Base-by-base conservation (phyloP, 805 yeast species). In the Spathaspora arborariae region DNA sequence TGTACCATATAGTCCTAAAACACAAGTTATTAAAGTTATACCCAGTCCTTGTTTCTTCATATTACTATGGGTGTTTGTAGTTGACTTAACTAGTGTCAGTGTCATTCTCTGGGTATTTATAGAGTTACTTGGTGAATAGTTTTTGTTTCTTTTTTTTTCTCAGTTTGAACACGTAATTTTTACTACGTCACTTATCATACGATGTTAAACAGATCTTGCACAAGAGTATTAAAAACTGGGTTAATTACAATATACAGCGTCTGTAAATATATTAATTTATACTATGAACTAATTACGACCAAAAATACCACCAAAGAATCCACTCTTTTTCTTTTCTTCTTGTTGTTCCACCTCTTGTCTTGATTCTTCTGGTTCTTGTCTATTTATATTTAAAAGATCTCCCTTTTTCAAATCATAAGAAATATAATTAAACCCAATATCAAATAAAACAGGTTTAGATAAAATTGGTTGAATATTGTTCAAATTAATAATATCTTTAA, bases 381-480 rank as follows among this genome's bases (percentile, higher is more conserved):
- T 3, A 6, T 30, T 30, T 30, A 45, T 13, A 40, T 48, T 39
- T 11, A 51, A 45, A 21, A 49, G 20, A 15, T 50, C 48, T 27
- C 46, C 47, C 24, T 56, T 56, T 9, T 61, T 67, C 43, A 59
- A 44, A 35, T 67, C 70, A 57, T 82, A 83, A 30, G 75, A 72
- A 45, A 91, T 77, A 59, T 87, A 90, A 62, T 90, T 91, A 72
- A 75, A 91, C 0, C 96, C 98, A 53, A 88, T 73, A 62, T 92
- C 99, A 57, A 89, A 94, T 57, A 91, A 77, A 8, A 90, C 96
- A 0, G 99, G 97, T 65, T 94, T 92, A 47, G 84, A 79, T 45
- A 82, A 76, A 1, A 87, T 80, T 1, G 95, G 86, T 51, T 67
- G 70, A 36, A 89, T 49, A 6, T 50, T 35, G 18, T 45, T 38